Evolutionary conservation across 176 grass and related monocot species (phyloP), one percentile per base, ranked within the genome.

Genomic region (Saccharum officinarum): DNA sequence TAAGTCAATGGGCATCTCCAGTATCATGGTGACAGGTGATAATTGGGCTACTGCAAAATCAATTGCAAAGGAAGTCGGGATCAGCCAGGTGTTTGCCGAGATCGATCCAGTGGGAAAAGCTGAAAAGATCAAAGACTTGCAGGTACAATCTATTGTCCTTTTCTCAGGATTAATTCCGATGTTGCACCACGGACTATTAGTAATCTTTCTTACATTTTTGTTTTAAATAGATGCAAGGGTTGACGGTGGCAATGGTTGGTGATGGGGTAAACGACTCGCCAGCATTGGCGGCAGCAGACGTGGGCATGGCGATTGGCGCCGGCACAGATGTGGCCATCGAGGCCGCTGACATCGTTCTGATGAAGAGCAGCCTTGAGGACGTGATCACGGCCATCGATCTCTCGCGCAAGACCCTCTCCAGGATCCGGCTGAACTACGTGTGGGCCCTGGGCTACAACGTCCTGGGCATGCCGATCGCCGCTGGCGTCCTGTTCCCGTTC

Each of bases 11-110:
- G 88, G 86, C 75, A 99, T 99, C 78, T 92, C 88, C 12, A 94
- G 97, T 67, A 96, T 99, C 76, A 96, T 99, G 97, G 90, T 99
- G 64, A 99, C 97, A 1, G 97, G 97, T 12, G 97, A 99, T 83
- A 99, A 99, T 60, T 94, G 90, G 93, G 93, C 97, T 72, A 96
- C 97, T 17, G 97, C 97, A 5, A 92, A 76, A 89, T 89, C 93
- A 8, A 99, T 99, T 84, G 93, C 97, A 37, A 99, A 89, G 73
- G 88, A 96, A 84, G 93, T 99, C 0, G 93, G 97, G 78, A 99
- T 99, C 67, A 37, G 17, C 65, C 81, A 46, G 20, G 92, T 96
- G 17, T 99, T 91, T 80, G 97, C 97, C 15, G 97, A 96, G 79
- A 96, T 92, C 0, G 93, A 94, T 76, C 97, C 93, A 46, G 88